These are phyloP conservation scores for Nicotiana paniculata DNA, from an alignment of 257 asterid genomes.

Conservation along the genomic window DNA sequence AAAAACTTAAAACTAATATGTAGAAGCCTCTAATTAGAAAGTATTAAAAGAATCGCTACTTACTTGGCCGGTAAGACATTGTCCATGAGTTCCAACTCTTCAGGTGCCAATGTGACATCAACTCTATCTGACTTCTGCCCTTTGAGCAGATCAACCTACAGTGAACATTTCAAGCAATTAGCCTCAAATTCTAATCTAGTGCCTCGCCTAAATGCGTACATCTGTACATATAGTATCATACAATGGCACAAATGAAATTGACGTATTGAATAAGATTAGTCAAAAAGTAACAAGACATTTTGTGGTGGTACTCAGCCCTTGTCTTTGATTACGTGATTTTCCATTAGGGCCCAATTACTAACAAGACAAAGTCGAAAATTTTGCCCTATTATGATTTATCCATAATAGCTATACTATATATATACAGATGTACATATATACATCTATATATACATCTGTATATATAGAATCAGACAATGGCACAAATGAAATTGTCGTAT, in stretches of 20 bases:
- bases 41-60: conserved; percentile 10
- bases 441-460: not conserved
- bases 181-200: not conserved
- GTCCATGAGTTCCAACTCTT: conserved; percentile 86
- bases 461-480: not conserved
- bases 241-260: not conserved
- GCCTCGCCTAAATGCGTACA: not conserved
- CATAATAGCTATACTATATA: not conserved
- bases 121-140: conserved; percentile 93
- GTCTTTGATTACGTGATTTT: not conserved
- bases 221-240: not conserved
- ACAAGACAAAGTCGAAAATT: not conserved
- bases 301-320: not conserved
- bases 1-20: not conserved
- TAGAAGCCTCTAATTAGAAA: not conserved
- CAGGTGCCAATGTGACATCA: conserved; percentile 89
- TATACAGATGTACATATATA: too few species aligned
- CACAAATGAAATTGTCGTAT: not conserved
- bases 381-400: not conserved
- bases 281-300: not conserved
- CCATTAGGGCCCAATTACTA: not conserved
- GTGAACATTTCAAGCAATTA: not conserved
- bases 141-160: conserved; percentile 82
- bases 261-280: not conserved
- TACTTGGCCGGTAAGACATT: conserved; percentile 93